Base-by-base conservation (phyloP, 495 filamentous ascomycete genomes). In the Penicillium subrubescens region DNA sequence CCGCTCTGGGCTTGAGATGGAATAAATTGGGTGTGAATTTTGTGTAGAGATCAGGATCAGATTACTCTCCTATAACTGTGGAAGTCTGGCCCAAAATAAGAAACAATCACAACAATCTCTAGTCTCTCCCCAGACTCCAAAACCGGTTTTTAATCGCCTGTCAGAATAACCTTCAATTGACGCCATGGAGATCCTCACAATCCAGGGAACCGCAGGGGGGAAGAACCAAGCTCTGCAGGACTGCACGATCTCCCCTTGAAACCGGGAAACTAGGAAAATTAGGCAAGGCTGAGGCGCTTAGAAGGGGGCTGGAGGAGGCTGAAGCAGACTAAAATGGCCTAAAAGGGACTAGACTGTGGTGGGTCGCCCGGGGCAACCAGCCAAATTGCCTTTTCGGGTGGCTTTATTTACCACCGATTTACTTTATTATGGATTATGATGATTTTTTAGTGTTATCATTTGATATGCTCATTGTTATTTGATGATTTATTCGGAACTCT, bases 301-400 rank as follows among this genome's bases (percentile, higher is more conserved):
- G 23, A 34, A 43, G 37, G 43, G 33, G 44, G 48, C 58, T 60
- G 48, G 44, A 23, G 33, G 27, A 37, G 27, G 58, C 44, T 51
- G 44, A 33, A 60, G 44, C 35, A 10, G 35, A 50, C 33, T 46
- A 29, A 46, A 41, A 43, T 12, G 34, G 29, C 48, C 48, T n/a
- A 19, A 51, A 60, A 27, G 33, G 33, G 34, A 5, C 17, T 54
- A 34, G 51, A 14, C 14, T 1, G 50, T 53, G 19, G 56, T 39
- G 61, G 65, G 71, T 73, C 66, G 63, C 63, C 69, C 62, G 63
- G 72, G 73, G 73, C 73, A 75, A 75, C 73, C 48, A 27, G 14
- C 51, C 51, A 17, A 19, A 19, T 34, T 54, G 29, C 51, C 51
- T 33, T 12, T 54, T 54, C 50, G 15, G 51, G 51, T 54, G 15